Base-by-base conservation (phyloP, 2,329 filamentous ascomycete genomes). In the Lanzia echinophila region DNA sequence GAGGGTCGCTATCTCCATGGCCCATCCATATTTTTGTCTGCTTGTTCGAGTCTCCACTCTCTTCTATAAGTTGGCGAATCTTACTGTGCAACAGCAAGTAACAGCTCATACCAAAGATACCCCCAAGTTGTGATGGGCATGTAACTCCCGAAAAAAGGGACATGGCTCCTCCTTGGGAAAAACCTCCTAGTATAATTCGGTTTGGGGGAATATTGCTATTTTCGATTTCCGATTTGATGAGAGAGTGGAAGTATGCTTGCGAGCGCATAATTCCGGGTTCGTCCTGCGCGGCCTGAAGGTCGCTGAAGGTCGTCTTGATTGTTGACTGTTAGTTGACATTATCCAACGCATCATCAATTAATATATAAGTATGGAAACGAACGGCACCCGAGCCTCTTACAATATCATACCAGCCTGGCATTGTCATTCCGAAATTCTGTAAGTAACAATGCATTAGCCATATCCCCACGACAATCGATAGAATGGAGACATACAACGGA, bases 391-490 rank as follows among this genome's bases (percentile, higher is more conserved):
- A 58, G 60, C 59, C 52, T 55, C 74, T 73, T 73, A 87, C 82
- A 68, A 94, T 85, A 64, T 94, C 87, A 69, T 89, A 94, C 88
- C 88, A 94, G 22, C 86, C 90, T 1, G 90, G 88, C 89, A 96
- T 95, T 24, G 71, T 68, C 79, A 87, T 85, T 51, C 88, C 88
- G 58, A 78, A 76, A 68, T 90, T 90, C 85, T 89, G 60, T 20
- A 24, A 17, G 13, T 38, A 11, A 6, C 19, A 65, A 53, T 60
- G 52, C 8, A 41, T n/a, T 15, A 20, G 31, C 12, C 13, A 41
- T 12, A 15, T n/a, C 7, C 10, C 39, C 33, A 24, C 36, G 11
- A 19, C 39, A 32, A 31, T 42, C 12, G 31, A 46, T 32, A 17
- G 17, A 42, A 19, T 20, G 24, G 2, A 20, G 22, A 54, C 56